Evolutionary conservation across 176 grass and related monocot genomes (phyloP).

Genomic region (Areca catechu): DNA sequence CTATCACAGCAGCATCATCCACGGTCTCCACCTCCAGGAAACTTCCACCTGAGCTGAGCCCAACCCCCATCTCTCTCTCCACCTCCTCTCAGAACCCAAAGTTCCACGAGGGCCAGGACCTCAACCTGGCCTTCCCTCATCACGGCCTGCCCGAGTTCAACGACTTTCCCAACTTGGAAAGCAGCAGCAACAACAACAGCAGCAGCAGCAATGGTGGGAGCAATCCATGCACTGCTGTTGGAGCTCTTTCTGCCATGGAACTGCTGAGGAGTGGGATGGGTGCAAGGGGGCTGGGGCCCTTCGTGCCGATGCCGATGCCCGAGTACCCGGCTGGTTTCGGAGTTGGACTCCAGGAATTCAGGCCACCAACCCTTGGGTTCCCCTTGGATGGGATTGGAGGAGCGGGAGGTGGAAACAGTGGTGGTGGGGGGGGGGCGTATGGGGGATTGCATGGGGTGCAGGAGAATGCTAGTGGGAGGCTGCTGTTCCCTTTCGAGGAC

Average conservation of each 20-base stretch:
- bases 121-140: conserved; percentile 4
- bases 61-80: not conserved
- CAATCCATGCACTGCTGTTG: not conserved
- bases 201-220: not conserved
- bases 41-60: not conserved
- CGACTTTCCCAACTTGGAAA: not conserved
- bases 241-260: conserved; percentile 8
- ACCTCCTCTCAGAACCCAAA: not conserved
- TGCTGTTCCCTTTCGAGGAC: conserved; percentile 10
- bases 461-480: not conserved
- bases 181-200: not conserved
- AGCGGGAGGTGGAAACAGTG: not conserved
- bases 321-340: conserved; percentile 1
- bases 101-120: conserved; percentile 6
- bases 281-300: not conserved
- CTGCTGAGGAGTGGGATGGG: conserved; percentile 6
- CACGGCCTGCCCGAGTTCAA: not conserved
- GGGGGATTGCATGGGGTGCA: not conserved
- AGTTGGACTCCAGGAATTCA: conserved; percentile 11
- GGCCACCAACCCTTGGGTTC: not conserved
- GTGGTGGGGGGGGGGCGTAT: not conserved
- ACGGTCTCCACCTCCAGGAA: not conserved
- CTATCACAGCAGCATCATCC: not conserved
- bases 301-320: not conserved
- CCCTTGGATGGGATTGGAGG: not conserved